Base-by-base conservation (phyloP, 805 yeast genomes). In the Cyberlindnera xishuangbannaensis region DNA sequence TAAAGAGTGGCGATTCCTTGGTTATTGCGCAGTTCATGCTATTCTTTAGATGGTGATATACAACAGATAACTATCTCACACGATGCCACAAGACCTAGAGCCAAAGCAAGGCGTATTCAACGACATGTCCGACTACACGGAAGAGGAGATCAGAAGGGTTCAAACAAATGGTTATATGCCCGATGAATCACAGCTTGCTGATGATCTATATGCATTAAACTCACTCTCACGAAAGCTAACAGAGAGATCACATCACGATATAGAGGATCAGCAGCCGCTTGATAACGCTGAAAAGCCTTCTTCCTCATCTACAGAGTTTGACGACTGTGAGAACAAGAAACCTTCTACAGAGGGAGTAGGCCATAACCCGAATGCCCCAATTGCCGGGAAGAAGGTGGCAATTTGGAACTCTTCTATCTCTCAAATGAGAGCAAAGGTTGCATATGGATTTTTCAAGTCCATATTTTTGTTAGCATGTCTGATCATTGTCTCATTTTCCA, bases 401-500 rank as follows among this genome's bases (percentile, higher is more conserved):
- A 15, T 47, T 15, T 29, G 38, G 18, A 31, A 41, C 27, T 30
- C 42, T 3, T 31, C 45, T 0, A 27, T 48, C 17, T 9, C 31
- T 4, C 35, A 29, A 16, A 17, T 43, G 3, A 43, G 53, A 21
- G n/a, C n/a, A 3, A 34, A 38, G 21, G 43, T 44, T 3, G n/a
- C 27, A 3, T 3, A 30, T 2, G 33, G 26, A 4, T 45, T 41
- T 24, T 14, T 39, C 7, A 43, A 40, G 14, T 30, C 30, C 2
- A 48, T 46, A 45, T 11, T 56, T 0, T 15, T 45, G 4, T 54
- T 75, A 54, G 59, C 61, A 13, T 29, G 50, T 6, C 56, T 58
- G 31, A 56, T 70, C 20, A 45, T 72, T 31, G 46, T 44, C 4
- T 34, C 50, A 6, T 48, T 62, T 31, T 56, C 64, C 6, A 45